Evolutionary conservation across 2,329 filamentous ascomycete genomes (phyloP).

Genomic region (Scedosporium aurantiacum): DNA sequence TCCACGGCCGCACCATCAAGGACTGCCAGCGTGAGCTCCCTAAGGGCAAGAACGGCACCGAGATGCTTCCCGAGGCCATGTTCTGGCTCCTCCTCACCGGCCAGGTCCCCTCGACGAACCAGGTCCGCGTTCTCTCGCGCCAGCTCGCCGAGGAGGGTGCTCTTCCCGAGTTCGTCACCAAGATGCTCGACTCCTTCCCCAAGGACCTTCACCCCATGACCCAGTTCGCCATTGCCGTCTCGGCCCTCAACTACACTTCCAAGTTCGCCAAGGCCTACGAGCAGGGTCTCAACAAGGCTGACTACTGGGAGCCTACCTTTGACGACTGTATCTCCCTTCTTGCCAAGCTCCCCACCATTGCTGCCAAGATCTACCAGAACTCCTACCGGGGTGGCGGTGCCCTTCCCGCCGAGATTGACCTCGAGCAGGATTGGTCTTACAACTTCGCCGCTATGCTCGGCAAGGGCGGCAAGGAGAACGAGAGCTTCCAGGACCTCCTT

Average conservation of each 20-base stretch:
- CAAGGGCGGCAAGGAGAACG: conserved; percentile 76
- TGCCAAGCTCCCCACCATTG: conserved; percentile 92
- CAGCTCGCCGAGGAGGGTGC: conserved; percentile 79
- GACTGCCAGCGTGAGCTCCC: conserved; percentile 91
- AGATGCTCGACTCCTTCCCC: conserved; percentile 85
- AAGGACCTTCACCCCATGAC: conserved; percentile 94
- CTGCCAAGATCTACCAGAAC: conserved; percentile 96
- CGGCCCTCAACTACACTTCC: conserved; percentile 89
- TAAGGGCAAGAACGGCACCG: conserved; percentile 82
- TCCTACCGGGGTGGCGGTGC: conserved; percentile 65
- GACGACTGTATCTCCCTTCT: conserved; percentile 90
- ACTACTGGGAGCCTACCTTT: conserved; percentile 98
- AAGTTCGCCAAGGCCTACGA: conserved; percentile 91
- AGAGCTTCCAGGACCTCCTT: conserved; percentile 90
- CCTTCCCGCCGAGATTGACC: conserved; percentile 65
- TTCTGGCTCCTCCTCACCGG: conserved; percentile 98
- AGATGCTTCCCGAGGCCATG: conserved; percentile 99
- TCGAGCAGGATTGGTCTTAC: conserved; percentile 91
- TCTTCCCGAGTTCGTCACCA: conserved; percentile 72
- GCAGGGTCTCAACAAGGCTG: conserved; percentile 80
- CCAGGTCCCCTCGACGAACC: conserved; percentile 70
- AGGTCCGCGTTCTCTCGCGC: conserved; percentile 72
- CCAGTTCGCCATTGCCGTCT: conserved; percentile 89
- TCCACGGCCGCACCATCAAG: conserved; percentile 96
- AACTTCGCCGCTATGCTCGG: conserved; percentile 97